These are phyloP conservation scores for Cryphonectria naterciae DNA, from an alignment of 2,329 filamentous ascomycete genomes.

Conservation along the genomic window DNA sequence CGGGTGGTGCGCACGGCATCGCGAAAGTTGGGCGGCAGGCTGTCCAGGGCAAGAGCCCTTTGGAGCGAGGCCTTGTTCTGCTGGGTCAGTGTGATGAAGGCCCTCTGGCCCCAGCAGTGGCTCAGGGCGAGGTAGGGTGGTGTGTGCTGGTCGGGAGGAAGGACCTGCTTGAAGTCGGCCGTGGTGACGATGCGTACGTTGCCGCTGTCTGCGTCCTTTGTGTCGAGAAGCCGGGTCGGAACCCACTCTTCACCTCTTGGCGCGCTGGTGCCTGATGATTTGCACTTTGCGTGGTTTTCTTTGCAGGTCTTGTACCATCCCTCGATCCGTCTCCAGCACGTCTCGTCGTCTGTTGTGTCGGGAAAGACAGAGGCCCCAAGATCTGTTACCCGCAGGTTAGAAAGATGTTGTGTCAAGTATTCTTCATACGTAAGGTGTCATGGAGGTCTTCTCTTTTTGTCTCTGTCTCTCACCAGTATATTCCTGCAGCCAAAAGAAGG, in stretches of 20 bases:
- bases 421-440: not conserved
- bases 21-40: not conserved
- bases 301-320: conserved; percentile 3
- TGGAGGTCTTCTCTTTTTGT: not conserved
- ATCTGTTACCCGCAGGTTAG: not conserved
- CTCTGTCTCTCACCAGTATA: not conserved
- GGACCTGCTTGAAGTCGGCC: not conserved
- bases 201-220: not conserved
- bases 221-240: conserved; percentile 4
- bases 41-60: not conserved
- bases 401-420: not conserved
- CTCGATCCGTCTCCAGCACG: conserved; percentile 8
- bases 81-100: not conserved
- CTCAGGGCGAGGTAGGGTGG: conserved; percentile 12
- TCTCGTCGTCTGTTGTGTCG: not conserved
- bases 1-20: not conserved
- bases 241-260: not conserved
- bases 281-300: not conserved
- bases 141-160: not conserved
- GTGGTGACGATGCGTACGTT: not conserved
- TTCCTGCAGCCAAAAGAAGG: conserved; percentile 7
- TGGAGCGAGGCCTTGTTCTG: not conserved
- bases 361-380: not conserved
- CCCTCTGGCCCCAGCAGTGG: conserved; percentile 12
- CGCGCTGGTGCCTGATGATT: not conserved